Percentiles rank a stretch among this genome's conserved stretches.
Evolutionary conservation across 306 rosid species (phyloP).

Genomic region (Gleditsia sinensis): DNA sequence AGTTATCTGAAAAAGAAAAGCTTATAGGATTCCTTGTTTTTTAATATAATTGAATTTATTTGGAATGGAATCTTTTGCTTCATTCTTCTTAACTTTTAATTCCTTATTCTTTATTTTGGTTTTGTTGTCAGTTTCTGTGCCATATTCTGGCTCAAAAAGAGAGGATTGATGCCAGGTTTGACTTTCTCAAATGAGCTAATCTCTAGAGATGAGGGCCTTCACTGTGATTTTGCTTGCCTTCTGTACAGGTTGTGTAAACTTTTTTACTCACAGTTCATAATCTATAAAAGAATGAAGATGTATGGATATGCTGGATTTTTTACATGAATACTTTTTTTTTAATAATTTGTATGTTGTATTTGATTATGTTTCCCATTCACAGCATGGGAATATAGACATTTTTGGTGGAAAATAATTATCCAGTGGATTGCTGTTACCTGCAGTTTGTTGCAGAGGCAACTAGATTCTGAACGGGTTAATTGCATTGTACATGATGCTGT

Average conservation of each 20-base stretch:
- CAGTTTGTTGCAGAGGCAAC: conserved; percentile 68
- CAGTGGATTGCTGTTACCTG: conserved; percentile 16
- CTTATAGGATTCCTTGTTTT: conserved; percentile 8
- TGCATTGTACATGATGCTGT: conserved; percentile 69
- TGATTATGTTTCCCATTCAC: neutral
- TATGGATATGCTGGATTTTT: neutral
- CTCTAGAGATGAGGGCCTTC: conserved; percentile 97
- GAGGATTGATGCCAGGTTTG: conserved; percentile 89
- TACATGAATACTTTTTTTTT: neutral
- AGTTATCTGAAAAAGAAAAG: conserved; percentile 18
- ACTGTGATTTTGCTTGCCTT: conserved; percentile 96
- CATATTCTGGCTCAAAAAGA: conserved; percentile 94
- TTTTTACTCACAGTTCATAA: conserved; percentile 20
- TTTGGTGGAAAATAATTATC: neutral
- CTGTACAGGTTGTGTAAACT: conserved; percentile 63
- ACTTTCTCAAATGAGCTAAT: conserved; percentile 91
- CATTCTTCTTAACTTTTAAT: neutral
- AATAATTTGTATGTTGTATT: conserved; percentile 18
- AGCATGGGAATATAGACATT: neutral
- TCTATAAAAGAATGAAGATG: conserved; percentile 16
- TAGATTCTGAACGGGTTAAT: conserved; percentile 53
- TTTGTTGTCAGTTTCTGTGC: conserved; percentile 79
- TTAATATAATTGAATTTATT: neutral
- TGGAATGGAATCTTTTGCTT: conserved; percentile 20
- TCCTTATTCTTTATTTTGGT: conserved; percentile 5